Base-by-base conservation (phyloP, 2,329 filamentous ascomycete species). In the Diaporthe sp. region DNA sequence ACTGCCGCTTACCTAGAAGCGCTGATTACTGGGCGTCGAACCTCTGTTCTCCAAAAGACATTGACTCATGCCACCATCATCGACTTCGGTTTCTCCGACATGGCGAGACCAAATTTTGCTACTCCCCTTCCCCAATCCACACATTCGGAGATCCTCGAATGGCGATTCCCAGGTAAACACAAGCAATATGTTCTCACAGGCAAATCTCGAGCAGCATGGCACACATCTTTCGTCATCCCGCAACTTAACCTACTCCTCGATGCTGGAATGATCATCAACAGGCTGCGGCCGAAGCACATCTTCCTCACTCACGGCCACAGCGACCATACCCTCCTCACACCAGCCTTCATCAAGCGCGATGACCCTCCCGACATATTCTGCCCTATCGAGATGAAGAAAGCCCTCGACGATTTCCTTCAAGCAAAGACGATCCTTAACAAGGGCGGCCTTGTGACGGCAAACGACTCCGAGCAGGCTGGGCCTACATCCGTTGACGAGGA, bases 271-370 rank as follows among this genome's bases (percentile, higher is more conserved):
- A 81, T 82, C 72, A 84, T 88, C 79, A 88, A 87, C 81, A 85
- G 84, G 42, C 78, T 82, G 2, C 83, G 87, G 0, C 87, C 87
- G 0, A 88, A 87, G 67, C 87, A 88, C 79, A 83, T 89, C 76
- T 88, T 89, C 77, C 80, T 88, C 65, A 88, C 87, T 0, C 87
- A 89, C 76, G 87, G 87, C 63, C 87, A 89, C 77, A 85, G 80
- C 75, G 87, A 89, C 77, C 87, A 89, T 78, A 84, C 84, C 2
- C 81, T 88, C 7, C 81, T 87, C 1, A 78, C 85, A 1, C 84
- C 86, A 0, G 85, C 85, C 5, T 89, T 87, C 72, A 83, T 85
- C 72, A 85, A 85, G 72, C 82, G 85, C 28, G 84, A 85, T 28
- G 84, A 86, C 65, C 86, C 86, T 8, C 87, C 87, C 0, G 86